Conservation (phyloP, 2,329 filamentous ascomycete species). For the Aureobasidium namibiae region DNA sequence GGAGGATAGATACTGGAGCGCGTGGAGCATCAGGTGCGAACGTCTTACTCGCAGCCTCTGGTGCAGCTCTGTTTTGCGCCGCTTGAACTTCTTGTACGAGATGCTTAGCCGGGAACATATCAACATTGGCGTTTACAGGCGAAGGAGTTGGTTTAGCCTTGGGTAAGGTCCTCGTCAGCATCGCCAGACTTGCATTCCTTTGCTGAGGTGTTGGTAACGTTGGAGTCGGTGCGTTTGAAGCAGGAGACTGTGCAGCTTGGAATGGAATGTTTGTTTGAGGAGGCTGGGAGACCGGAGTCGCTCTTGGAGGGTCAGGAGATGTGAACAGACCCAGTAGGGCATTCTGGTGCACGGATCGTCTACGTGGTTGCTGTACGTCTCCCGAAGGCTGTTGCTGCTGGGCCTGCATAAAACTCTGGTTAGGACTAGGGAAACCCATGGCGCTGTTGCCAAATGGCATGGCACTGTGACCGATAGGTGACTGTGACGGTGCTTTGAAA, state of each 20-base stretch:
- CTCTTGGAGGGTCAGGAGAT: constrained; percentile 22
- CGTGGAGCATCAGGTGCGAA: background rate
- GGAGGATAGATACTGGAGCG: constrained; percentile 11
- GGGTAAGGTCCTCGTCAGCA: constrained; percentile 27
- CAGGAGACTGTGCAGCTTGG: background rate
- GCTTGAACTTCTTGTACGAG: constrained; percentile 7
- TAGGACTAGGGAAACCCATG: constrained; percentile 14
- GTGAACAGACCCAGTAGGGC: constrained; percentile 39
- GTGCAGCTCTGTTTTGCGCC: background rate
- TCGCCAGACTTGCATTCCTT: constrained; percentile 22
- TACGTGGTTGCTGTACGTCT: constrained; percentile 1
- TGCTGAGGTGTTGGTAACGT: constrained; percentile 10
- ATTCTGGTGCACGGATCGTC: constrained; percentile 35
- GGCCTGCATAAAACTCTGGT: background rate
- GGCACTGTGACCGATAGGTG: background rate
- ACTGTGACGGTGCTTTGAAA: constrained; percentile 37
- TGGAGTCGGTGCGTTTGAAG: background rate
- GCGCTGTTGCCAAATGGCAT: background rate
- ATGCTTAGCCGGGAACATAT: constrained; percentile 15
- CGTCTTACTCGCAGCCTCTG: background rate
- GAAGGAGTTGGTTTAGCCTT: constrained; percentile 15
- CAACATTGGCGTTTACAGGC: background rate
- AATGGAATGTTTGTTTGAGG: background rate
- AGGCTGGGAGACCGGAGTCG: constrained; percentile 8
- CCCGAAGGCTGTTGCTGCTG: background rate